These are phyloP conservation scores for Arachis hypogaea DNA, from an alignment of 306 rosid species.

Conservation along the genomic window DNA sequence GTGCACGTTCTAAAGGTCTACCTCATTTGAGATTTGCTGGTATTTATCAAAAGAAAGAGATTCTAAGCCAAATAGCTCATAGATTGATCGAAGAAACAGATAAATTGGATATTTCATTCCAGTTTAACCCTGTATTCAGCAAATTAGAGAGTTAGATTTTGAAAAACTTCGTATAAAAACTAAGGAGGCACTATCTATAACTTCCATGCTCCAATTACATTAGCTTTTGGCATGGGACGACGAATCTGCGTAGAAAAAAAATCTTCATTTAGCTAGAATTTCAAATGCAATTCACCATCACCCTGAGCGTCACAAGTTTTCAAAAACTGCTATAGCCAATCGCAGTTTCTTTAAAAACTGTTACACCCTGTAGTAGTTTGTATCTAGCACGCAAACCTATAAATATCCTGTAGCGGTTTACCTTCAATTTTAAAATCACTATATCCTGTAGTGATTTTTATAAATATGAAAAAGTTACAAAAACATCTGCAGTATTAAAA, in stretches of 20 bases:
- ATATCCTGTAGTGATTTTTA: no score
- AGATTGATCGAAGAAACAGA: slow-evolving; percentile 71
- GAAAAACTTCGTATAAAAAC: slow-evolving; percentile 69
- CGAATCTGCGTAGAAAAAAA: slow-evolving; percentile 45
- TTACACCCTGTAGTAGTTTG: no score
- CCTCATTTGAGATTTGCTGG: slow-evolving; percentile 89
- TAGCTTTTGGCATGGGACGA: slow-evolving; percentile 58
- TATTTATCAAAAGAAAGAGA: slow-evolving; percentile 46
- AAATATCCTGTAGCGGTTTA: no score
- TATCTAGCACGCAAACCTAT: no score
- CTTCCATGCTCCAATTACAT: slow-evolving; percentile 63
- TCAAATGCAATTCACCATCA: slow-evolving; percentile 48
- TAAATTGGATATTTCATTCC: slow-evolving; percentile 81
- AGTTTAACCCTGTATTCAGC: slow-evolving; percentile 62
- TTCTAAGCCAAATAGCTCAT: slow-evolving; percentile 76
- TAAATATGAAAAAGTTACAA: no score
- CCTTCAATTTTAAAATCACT: no score
- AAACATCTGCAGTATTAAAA: no score
- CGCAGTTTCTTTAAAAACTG: no score
- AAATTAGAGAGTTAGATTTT: slow-evolving; percentile 56
- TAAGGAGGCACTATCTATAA: slow-evolving; percentile 68
- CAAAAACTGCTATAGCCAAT: no score
- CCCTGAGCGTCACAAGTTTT: no score
- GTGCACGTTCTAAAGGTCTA: slow-evolving; percentile 78
- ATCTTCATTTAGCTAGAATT: slow-evolving; percentile 35